A percentile compares a stretch with the other conserved stretches of the same genome.
phyloP scores from a whole-genome alignment of 2,329 filamentous ascomycete species.

The Metarhizium album region DNA sequence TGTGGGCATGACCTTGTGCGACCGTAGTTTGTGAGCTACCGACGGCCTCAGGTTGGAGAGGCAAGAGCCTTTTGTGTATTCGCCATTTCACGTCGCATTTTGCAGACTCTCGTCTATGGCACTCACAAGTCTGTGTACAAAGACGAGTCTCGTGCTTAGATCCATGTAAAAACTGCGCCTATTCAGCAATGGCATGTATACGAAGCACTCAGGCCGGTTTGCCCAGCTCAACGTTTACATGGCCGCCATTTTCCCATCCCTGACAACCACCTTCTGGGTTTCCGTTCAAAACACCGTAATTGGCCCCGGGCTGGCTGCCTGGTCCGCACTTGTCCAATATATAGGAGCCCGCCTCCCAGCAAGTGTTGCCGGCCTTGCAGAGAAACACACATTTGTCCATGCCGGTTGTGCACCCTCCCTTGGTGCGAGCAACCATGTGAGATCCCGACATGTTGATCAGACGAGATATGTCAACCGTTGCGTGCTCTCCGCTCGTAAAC shows the following conservation, averaged over 20 bases:
- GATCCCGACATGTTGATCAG: slow-evolving; percentile 32
- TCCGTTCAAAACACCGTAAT: slow-evolving; percentile 1
- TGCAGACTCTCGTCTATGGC: slow-evolving; percentile 21
- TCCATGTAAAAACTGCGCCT: too few species aligned
- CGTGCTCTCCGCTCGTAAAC: slow-evolving; percentile 26
- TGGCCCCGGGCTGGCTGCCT: slow-evolving; percentile 15
- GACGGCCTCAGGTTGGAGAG: too few species aligned
- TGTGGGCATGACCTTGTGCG: too few species aligned
- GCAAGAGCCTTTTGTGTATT: too few species aligned
- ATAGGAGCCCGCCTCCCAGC: slow-evolving; percentile 24
- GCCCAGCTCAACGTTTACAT: background rate
- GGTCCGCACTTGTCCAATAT: slow-evolving; percentile 23
- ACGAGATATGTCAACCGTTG: slow-evolving; percentile 31
- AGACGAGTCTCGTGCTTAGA: too few species aligned
- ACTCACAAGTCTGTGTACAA: background rate
- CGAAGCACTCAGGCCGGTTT: too few species aligned
- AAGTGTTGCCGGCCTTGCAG: slow-evolving; percentile 25
- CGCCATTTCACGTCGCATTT: too few species aligned
- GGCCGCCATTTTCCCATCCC: slow-evolving; percentile 17
- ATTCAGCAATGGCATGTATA: too few species aligned
- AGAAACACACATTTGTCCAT: slow-evolving; percentile 31
- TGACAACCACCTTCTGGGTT: slow-evolving; percentile 19
- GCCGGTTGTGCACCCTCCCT: slow-evolving; percentile 28
- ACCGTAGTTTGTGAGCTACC: too few species aligned
- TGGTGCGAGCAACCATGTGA: slow-evolving; percentile 21